These are phyloP conservation scores for Hygrophila difformis DNA, from an alignment of 257 asterid species.

Conservation along the genomic window DNA sequence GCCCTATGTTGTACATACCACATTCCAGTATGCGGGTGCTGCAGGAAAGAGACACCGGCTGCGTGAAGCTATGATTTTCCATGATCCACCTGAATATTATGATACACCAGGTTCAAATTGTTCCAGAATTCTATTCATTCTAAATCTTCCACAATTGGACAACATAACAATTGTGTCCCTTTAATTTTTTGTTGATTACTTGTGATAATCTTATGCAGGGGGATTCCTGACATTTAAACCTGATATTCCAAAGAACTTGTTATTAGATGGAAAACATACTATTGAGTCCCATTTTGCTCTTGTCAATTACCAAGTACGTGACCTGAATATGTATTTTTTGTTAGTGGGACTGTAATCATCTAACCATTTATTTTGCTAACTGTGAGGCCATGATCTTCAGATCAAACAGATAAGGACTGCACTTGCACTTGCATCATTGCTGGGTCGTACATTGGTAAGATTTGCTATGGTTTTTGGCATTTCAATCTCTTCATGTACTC, in stretches of 20 bases:
- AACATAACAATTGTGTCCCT: not conserved
- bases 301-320: constrained; percentile 84
- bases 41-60: constrained; percentile 96
- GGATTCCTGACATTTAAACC: constrained; percentile 88
- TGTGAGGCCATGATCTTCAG: constrained; percentile 34
- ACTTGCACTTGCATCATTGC: constrained; percentile 79
- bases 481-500: not conserved
- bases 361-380: constrained; percentile 14
- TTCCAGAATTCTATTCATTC: constrained; percentile 6
- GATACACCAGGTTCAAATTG: constrained; percentile 62
- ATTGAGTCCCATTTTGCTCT: constrained; percentile 87
- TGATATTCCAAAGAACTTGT: constrained; percentile 73
- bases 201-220: constrained; percentile 47
- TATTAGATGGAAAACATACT: constrained; percentile 83
- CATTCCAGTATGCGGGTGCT: constrained; percentile 95
- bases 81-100: constrained; percentile 86
- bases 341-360: constrained; percentile 5
- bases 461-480: constrained; percentile 16
- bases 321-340: constrained; percentile 1
- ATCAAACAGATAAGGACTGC: constrained; percentile 94
- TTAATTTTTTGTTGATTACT: not conserved
- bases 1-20: constrained; percentile 95
- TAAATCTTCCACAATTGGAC: not conserved
- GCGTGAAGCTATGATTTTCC: constrained; percentile 89
- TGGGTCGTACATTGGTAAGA: constrained; percentile 91